Percentiles rank a stretch among this genome's conserved stretches.
phyloP scores from a whole-genome alignment of 148 eudicot genomes.

The Rhododendron mucronatum region DNA sequence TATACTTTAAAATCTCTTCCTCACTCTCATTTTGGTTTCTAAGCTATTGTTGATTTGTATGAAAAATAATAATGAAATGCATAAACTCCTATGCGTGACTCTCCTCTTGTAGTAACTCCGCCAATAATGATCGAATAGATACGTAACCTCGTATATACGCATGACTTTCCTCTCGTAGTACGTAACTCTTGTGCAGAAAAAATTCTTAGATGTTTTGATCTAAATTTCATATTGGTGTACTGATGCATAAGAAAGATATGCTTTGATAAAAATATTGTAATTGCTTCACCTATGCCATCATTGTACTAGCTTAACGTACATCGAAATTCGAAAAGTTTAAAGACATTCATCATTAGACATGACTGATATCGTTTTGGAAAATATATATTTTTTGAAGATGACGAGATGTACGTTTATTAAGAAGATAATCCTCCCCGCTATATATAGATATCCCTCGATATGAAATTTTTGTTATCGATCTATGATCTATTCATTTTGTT shows the following conservation, averaged over 20 bases:
- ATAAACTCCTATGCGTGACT: too few species aligned
- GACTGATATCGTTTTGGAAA: background rate
- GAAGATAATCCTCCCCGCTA: background rate
- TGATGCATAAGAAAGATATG: background rate
- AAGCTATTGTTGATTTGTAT: background rate
- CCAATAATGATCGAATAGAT: background rate
- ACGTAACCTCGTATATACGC: background rate
- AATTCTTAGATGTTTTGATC: background rate
- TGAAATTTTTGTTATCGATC: background rate
- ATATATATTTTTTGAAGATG: background rate
- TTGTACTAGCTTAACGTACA: too few species aligned
- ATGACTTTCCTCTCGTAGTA: background rate
- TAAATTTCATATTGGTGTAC: background rate
- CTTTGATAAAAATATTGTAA: background rate
- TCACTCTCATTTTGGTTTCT: background rate
- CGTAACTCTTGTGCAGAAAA: background rate
- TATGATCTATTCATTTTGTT: background rate
- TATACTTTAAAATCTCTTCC: background rate
- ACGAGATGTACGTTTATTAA: background rate
- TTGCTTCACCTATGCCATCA: background rate
- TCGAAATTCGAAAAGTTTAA: too few species aligned
- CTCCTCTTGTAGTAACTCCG: too few species aligned
- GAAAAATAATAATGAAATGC: background rate
- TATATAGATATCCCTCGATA: background rate
- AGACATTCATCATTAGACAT: background rate